Evolutionary conservation across 371 early-diverging fungal species (phyloP).

Genomic region (Rhizopus sp.): DNA sequence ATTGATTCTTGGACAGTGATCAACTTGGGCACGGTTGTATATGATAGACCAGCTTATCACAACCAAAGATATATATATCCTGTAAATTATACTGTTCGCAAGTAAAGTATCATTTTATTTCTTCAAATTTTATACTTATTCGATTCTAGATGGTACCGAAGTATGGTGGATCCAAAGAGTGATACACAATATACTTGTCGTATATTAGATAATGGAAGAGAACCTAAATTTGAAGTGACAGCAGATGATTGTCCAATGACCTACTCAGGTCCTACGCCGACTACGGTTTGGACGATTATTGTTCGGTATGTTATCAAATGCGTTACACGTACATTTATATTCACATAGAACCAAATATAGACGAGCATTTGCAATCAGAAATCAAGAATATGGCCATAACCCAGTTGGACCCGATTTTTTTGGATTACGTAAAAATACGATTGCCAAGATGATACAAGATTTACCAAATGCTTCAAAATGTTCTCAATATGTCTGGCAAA

Average conservation of each 20-base stretch:
- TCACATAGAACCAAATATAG: slow-evolving; percentile 14
- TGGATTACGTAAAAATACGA: slow-evolving; percentile 87
- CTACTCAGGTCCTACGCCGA: slow-evolving; percentile 54
- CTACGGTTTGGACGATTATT: slow-evolving; percentile 57
- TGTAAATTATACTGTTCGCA: slow-evolving; percentile 76
- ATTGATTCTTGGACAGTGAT: slow-evolving; percentile 83
- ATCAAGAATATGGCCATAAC: slow-evolving; percentile 79
- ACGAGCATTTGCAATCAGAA: slow-evolving; percentile 67
- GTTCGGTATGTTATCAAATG: slow-evolving; percentile 34
- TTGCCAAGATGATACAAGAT: slow-evolving; percentile 91
- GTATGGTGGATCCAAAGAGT: slow-evolving; percentile 75
- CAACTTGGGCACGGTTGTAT: slow-evolving; percentile 74
- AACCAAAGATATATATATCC: slow-evolving; percentile 93
- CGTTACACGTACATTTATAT: background rate
- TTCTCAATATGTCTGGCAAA: slow-evolving; percentile 74
- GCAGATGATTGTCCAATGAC: slow-evolving; percentile 53
- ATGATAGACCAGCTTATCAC: slow-evolving; percentile 83
- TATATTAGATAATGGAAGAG: slow-evolving; percentile 82
- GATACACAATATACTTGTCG: slow-evolving; percentile 76
- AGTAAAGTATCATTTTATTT: slow-evolving; percentile 33
- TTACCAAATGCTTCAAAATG: slow-evolving; percentile 80
- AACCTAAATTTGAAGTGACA: slow-evolving; percentile 65
- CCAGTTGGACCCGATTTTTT: slow-evolving; percentile 93
- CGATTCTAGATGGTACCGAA: slow-evolving; percentile 64
- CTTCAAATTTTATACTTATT: background rate